A percentile compares a stretch with the other conserved stretches of the same genome.
These are phyloP conservation scores for Onygena corvina DNA, from an alignment of 2,329 filamentous ascomycete genomes.

Conservation along the genomic window DNA sequence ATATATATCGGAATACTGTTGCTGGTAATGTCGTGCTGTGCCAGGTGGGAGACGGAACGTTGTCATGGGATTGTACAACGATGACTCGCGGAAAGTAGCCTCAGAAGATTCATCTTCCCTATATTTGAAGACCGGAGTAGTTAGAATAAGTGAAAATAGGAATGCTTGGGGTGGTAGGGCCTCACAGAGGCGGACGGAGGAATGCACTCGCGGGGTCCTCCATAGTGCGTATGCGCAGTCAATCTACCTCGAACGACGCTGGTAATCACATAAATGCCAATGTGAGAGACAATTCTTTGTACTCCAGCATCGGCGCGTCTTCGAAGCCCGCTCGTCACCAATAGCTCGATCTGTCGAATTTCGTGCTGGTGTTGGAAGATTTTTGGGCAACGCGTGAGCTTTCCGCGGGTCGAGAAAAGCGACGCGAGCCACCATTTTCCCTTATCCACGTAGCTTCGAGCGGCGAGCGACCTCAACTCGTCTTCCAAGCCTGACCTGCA, in stretches of 20 bases:
- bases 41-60: slow-evolving; percentile 61
- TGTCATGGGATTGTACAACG: slow-evolving; percentile 60
- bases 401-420: not conserved
- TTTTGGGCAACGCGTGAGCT: too few relatives aligned
- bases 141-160: not conserved
- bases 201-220: slow-evolving; percentile 17
- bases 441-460: not conserved
- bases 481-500: too few relatives aligned
- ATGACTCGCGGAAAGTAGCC: slow-evolving; percentile 43
- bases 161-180: not conserved
- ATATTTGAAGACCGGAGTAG: slow-evolving; percentile 6
- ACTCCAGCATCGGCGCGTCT: not conserved
- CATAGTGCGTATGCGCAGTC: not conserved
- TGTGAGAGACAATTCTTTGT: not conserved
- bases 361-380: not conserved
- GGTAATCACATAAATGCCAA: not conserved
- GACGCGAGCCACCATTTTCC: not conserved
- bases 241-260: not conserved
- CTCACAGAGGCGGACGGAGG: slow-evolving; percentile 24
- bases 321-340: not conserved
- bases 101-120: slow-evolving; percentile 26
- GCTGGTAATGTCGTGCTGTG: slow-evolving; percentile 60
- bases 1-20: slow-evolving; percentile 97
- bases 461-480: not conserved
- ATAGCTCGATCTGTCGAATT: not conserved